Conservation (phyloP, 805 yeast genomes). For the Groenewaldozyma tartarivorans region DNA sequence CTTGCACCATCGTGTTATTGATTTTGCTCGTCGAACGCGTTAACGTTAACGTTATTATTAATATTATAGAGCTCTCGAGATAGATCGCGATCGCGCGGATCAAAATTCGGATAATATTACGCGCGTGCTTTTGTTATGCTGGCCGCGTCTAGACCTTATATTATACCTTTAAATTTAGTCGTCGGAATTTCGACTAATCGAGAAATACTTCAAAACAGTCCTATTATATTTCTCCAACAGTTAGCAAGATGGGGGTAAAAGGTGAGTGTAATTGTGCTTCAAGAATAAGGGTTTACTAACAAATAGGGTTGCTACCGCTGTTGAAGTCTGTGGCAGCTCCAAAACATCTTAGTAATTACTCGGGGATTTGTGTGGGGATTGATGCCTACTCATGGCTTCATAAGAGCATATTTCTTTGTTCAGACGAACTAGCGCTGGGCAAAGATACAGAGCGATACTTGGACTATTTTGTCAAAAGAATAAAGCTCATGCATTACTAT, state of each 20-base stretch:
- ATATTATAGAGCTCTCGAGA: too few relatives aligned
- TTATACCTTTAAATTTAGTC: too few relatives aligned
- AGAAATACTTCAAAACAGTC: too few relatives aligned
- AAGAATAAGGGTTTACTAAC: not conserved
- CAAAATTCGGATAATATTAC: too few relatives aligned
- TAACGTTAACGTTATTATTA: too few relatives aligned
- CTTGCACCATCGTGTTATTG: too few relatives aligned
- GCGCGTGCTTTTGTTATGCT: too few relatives aligned
- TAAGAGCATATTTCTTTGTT: conserved; percentile 71
- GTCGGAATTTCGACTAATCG: too few relatives aligned
- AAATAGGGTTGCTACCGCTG: conserved; percentile 3
- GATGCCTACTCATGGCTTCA: conserved; percentile 98
- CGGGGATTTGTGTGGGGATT: conserved; percentile 77
- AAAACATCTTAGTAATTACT: conserved; percentile 46
- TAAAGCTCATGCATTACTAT: conserved; percentile 55
- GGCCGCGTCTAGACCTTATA: too few relatives aligned
- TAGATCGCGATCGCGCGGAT: too few relatives aligned
- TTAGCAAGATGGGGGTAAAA: conserved; percentile 16
- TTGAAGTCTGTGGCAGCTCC: conserved; percentile 64
- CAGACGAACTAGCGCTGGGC: conserved; percentile 67
- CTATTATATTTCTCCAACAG: too few relatives aligned
- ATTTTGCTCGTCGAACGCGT: too few relatives aligned
- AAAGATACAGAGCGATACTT: conserved; percentile 52
- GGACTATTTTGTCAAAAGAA: conserved; percentile 55
- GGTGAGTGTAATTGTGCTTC: conserved; percentile 9